These are phyloP conservation scores for Stachybotrys chartarum DNA, from an alignment of 2,329 filamentous ascomycete genomes.

Conservation along the genomic window DNA sequence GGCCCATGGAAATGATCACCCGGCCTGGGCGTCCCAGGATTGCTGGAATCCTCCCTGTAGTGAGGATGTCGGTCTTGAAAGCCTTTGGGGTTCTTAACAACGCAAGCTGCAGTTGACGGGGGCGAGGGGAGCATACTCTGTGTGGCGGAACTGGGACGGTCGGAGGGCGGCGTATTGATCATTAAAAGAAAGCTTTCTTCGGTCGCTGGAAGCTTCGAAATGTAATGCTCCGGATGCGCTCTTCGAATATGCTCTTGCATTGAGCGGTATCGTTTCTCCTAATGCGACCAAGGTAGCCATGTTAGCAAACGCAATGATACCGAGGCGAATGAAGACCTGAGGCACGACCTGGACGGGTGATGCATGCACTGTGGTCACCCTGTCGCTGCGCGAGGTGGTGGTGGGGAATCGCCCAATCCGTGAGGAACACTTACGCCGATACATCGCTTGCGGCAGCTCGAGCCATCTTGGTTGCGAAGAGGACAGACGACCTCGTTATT, in stretches of 20 bases:
- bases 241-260: slow-evolving; percentile 99
- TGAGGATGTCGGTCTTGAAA: slow-evolving; percentile 46
- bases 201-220: slow-evolving; percentile 93
- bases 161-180: slow-evolving; percentile 82
- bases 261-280: slow-evolving; percentile 94
- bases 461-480: slow-evolving; percentile 90
- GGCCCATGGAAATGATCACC: slow-evolving; percentile 56
- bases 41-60: slow-evolving; percentile 58
- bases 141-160: slow-evolving; percentile 45
- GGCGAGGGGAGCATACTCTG: slow-evolving; percentile 21
- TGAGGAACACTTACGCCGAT: slow-evolving; percentile 74
- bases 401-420: slow-evolving; percentile 4
- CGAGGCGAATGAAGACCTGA: background rate
- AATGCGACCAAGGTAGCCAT: slow-evolving; percentile 20
- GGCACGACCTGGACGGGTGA: slow-evolving; percentile 1
- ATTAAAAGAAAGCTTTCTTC: slow-evolving; percentile 97
- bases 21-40: slow-evolving; percentile 60
- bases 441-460: slow-evolving; percentile 94
- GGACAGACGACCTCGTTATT: slow-evolving; percentile 97
- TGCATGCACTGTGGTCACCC: slow-evolving; percentile 13
- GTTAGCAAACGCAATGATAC: slow-evolving; percentile 3
- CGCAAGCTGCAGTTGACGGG: slow-evolving; percentile 4
- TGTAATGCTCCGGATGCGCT: slow-evolving; percentile 94
- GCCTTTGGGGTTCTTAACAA: slow-evolving; percentile 14
- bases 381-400: background rate